Conservation (phyloP, 1,284 basidiomycete species). For the Coniferiporia weirii region DNA sequence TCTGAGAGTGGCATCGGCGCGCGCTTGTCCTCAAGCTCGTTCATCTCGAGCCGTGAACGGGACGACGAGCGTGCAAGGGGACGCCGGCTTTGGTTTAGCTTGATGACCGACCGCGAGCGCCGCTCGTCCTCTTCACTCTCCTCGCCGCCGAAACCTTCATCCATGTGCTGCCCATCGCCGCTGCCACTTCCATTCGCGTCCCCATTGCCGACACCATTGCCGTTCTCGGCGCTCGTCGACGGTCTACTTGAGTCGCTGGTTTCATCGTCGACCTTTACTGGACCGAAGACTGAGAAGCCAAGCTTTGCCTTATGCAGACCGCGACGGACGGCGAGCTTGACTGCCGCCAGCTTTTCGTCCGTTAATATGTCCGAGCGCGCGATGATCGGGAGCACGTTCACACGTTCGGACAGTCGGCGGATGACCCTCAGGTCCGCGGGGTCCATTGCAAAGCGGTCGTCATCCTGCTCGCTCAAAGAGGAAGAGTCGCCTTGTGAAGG, state of each 20-base stretch:
- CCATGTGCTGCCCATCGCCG: slow-evolving; percentile 18
- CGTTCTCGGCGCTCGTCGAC: slow-evolving; percentile 24
- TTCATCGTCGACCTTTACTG: slow-evolving; percentile 23
- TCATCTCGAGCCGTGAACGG: slow-evolving; percentile 60
- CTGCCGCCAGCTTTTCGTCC: slow-evolving; percentile 75
- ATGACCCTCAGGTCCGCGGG: slow-evolving; percentile 75
- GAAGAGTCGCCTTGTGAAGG: not conserved
- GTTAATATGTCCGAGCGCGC: slow-evolving; percentile 75
- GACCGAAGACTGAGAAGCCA: slow-evolving; percentile 69
- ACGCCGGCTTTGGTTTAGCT: slow-evolving; percentile 50
- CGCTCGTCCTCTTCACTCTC: slow-evolving; percentile 41
- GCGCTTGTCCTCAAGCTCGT: slow-evolving; percentile 48
- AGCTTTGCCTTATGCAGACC: slow-evolving; percentile 60
- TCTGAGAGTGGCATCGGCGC: slow-evolving; percentile 45
- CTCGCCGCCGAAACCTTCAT: slow-evolving; percentile 28
- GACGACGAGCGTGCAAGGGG: slow-evolving; percentile 52
- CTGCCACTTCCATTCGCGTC: slow-evolving; percentile 18
- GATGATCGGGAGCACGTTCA: slow-evolving; percentile 74
- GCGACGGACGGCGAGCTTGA: slow-evolving; percentile 67
- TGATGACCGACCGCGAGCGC: slow-evolving; percentile 64
- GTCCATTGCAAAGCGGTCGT: slow-evolving; percentile 53
- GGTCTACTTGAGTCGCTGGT: slow-evolving; percentile 20
- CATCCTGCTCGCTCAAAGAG: slow-evolving; percentile 23
- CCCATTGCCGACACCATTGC: slow-evolving; percentile 27
- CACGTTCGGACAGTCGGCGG: slow-evolving; percentile 59